Evolutionary conservation across 495 filamentous ascomycete genomes (phyloP).

Genomic region (Bacidia gigantensis): DNA sequence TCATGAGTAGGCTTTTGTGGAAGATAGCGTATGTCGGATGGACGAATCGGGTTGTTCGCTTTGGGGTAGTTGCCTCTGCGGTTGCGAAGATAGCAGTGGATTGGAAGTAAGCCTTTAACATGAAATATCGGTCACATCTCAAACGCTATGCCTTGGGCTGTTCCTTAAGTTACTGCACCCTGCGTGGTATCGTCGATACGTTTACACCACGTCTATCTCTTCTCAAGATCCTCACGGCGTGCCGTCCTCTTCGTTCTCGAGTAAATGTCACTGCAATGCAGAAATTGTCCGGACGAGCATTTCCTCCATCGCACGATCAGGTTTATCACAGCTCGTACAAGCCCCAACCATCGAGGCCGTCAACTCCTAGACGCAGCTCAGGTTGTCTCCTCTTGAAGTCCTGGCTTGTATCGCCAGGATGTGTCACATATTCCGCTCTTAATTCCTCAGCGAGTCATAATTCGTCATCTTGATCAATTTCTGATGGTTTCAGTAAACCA

Average conservation of each 20-base stretch:
- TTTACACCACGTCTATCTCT: neutral
- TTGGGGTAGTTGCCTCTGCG: neutral
- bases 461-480: slow-evolving; percentile 84
- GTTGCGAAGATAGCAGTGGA: too few relatives aligned
- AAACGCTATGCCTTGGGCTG: neutral
- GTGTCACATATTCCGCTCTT: slow-evolving; percentile 38
- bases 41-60: neutral
- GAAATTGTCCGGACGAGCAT: too few relatives aligned
- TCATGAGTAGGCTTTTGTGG: neutral
- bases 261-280: too few relatives aligned
- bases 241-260: neutral
- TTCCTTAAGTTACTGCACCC: neutral
- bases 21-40: neutral
- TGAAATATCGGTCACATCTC: neutral
- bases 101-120: too few relatives aligned
- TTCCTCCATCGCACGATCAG: too few relatives aligned
- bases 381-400: neutral
- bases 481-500: slow-evolving; percentile 80
- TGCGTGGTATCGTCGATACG: neutral
- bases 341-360: slow-evolving; percentile 37
- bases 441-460: slow-evolving; percentile 69
- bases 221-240: neutral
- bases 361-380: slow-evolving; percentile 9
- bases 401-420: slow-evolving; percentile 10
- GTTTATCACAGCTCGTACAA: slow-evolving; percentile 34